Conservation (phyloP, 1,139 yeast genomes). For the Magnusiomyces tetraspermus region DNA sequence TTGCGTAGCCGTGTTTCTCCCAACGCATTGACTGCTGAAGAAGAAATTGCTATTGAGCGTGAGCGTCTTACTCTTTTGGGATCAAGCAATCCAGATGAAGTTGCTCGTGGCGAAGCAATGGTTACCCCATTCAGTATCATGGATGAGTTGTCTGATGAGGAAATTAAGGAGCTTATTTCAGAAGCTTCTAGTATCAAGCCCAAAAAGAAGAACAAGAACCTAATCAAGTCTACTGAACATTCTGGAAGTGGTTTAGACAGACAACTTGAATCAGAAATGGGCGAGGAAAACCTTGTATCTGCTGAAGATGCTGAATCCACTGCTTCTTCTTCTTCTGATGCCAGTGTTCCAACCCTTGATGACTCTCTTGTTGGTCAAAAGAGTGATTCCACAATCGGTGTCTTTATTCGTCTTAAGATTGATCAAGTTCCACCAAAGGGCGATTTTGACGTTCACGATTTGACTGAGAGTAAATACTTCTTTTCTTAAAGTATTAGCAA, state of each 20-base stretch:
- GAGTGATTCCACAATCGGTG: conserved; percentile 19
- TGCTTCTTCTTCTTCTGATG: conserved; percentile 12
- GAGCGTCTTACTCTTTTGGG: conserved; percentile 45
- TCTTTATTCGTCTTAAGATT: conserved; percentile 54
- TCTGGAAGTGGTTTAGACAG: conserved; percentile 30
- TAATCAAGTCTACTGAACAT: conserved; percentile 28
- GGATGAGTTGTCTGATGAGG: conserved; percentile 29
- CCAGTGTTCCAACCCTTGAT: conserved; percentile 5
- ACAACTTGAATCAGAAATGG: conserved; percentile 14
- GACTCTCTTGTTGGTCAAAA: not conserved
- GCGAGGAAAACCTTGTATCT: conserved; percentile 5
- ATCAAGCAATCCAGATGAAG: conserved; percentile 43
- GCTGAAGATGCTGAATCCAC: conserved; percentile 5
- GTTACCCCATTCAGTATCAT: conserved; percentile 67
- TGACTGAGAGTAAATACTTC: conserved; percentile 70
- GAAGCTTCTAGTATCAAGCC: conserved; percentile 10
- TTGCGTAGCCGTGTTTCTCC: conserved; percentile 36
- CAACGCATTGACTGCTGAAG: conserved; percentile 44
- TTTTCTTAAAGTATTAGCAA: conserved; percentile 48
- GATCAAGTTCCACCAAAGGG: conserved; percentile 78
- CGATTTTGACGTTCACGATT: conserved; percentile 66
- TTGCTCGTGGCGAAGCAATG: conserved; percentile 47
- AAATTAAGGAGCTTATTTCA: conserved; percentile 21
- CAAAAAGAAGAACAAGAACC: conserved; percentile 11
- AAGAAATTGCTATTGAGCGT: conserved; percentile 65